These are phyloP conservation scores for Morella rubra DNA, from an alignment of 306 rosid species.

Conservation along the genomic window DNA sequence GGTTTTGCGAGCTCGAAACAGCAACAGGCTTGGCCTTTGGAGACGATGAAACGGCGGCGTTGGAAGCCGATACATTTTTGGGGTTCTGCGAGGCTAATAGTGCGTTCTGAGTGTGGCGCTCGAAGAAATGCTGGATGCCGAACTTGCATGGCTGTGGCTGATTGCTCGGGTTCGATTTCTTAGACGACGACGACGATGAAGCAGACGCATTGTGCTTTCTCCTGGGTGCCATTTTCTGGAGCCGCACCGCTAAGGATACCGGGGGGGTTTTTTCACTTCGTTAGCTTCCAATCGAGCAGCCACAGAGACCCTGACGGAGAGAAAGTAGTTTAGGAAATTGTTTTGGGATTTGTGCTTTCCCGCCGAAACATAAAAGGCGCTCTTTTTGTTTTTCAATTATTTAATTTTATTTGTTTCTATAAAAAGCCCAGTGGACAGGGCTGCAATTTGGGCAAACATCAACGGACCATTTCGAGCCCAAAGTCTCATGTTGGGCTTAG, in stretches of 20 bases:
- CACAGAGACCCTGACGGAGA: not conserved
- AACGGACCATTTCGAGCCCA: not conserved
- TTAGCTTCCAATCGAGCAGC: constrained; percentile 12
- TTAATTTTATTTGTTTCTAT: too few species aligned
- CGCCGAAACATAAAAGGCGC: constrained; percentile 16
- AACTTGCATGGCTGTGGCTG: constrained; percentile 66
- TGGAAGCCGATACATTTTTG: constrained; percentile 16
- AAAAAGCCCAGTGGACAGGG: too few species aligned
- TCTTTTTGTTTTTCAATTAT: too few species aligned
- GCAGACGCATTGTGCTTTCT: constrained; percentile 51
- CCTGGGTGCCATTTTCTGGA: constrained; percentile 58
- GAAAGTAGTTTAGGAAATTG: not conserved
- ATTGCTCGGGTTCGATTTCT: constrained; percentile 43
- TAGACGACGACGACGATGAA: constrained; percentile 22
- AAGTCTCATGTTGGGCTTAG: too few species aligned
- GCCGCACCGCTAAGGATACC: not conserved
- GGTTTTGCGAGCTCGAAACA: constrained; percentile 9
- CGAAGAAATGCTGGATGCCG: constrained; percentile 89
- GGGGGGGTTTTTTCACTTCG: constrained; percentile 21
- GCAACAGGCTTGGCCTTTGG: constrained; percentile 2
- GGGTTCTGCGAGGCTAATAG: constrained; percentile 54
- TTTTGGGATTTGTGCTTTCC: constrained; percentile 17
- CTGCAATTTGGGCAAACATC: not conserved
- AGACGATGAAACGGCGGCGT: constrained; percentile 7
- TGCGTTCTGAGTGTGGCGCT: constrained; percentile 64